A percentile compares a stretch with the other conserved stretches of the same genome.
Conservation (phyloP, 192 early-diverging fungal species). For the Backusella mclennaniae region DNA sequence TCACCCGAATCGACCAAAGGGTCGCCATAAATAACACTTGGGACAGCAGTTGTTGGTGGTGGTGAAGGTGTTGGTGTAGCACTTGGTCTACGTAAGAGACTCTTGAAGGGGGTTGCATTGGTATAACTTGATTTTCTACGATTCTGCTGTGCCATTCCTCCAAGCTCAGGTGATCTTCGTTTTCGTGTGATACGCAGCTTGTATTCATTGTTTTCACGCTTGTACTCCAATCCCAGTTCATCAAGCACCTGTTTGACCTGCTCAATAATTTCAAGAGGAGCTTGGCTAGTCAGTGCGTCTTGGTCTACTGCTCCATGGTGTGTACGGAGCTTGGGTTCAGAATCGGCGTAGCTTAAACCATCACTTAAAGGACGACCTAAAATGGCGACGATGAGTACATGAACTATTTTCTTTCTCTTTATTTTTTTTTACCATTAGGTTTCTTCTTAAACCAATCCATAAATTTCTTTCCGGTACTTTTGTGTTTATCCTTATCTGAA, state of each 20-base stretch:
- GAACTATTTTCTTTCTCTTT: not conserved
- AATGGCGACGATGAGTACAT: not conserved
- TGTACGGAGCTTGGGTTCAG: slow-evolving; percentile 55
- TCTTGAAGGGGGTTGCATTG: slow-evolving; percentile 7
- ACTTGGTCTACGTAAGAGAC: slow-evolving; percentile 25
- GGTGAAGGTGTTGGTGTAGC: not conserved
- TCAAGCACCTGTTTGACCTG: slow-evolving; percentile 59
- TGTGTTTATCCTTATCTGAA: slow-evolving; percentile 22
- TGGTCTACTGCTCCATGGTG: slow-evolving; percentile 76
- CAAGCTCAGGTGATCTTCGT: slow-evolving; percentile 26
- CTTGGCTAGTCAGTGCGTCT: slow-evolving; percentile 60
- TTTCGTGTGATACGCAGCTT: slow-evolving; percentile 54
- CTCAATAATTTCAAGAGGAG: slow-evolving; percentile 66
- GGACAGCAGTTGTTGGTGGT: not conserved
- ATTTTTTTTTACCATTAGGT: slow-evolving; percentile 40
- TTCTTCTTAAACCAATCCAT: slow-evolving; percentile 76
- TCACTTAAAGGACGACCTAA: slow-evolving; percentile 14
- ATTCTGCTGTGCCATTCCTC: slow-evolving; percentile 9
- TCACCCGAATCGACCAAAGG: slow-evolving; percentile 59
- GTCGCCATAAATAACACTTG: slow-evolving; percentile 51
- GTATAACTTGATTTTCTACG: slow-evolving; percentile 14
- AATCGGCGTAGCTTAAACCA: slow-evolving; percentile 19
- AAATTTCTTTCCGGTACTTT: slow-evolving; percentile 62
- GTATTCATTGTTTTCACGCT: slow-evolving; percentile 49
- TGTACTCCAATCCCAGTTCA: slow-evolving; percentile 52